These are phyloP conservation scores for Blastobotrys attinorum DNA, from an alignment of 805 yeast genomes.

Conservation along the genomic window DNA sequence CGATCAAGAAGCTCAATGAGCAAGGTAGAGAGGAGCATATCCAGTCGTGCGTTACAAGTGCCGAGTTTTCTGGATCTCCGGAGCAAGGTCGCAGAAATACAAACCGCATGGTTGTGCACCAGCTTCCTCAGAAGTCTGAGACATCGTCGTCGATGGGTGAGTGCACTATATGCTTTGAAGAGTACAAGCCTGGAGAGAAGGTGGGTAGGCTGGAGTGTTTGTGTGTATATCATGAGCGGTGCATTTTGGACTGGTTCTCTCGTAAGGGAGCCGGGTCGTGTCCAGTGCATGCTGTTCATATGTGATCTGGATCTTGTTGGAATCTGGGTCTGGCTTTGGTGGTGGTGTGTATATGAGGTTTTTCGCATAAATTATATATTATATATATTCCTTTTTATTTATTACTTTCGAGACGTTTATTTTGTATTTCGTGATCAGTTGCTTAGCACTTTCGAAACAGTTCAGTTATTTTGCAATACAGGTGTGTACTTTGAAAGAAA, in stretches of 20 bases:
- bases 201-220: constrained; percentile 91
- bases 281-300: constrained; percentile 64
- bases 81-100: constrained; percentile 40
- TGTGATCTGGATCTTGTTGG: constrained; percentile 9
- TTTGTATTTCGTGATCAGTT: too few species aligned
- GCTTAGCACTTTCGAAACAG: too few species aligned
- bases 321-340: too few species aligned
- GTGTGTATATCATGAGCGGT: constrained; percentile 86
- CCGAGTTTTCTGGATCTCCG: constrained; percentile 58
- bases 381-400: too few species aligned
- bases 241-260: constrained; percentile 87
- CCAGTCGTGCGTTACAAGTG: constrained; percentile 49
- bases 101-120: constrained; percentile 83
- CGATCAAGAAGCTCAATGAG: constrained; percentile 22
- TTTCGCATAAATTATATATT: background rate
- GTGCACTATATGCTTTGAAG: constrained; percentile 93
- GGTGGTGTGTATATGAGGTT: too few species aligned
- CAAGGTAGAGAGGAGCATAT: constrained; percentile 57
- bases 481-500: too few species aligned
- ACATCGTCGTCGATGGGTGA: constrained; percentile 34
- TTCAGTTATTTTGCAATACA: too few species aligned
- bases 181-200: constrained; percentile 73
- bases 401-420: too few species aligned
- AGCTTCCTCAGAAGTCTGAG: constrained; percentile 28
- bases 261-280: constrained; percentile 80